Evolutionary conservation across 345 rosid genomes (phyloP).

Genomic region (Hibiscus syriacus): DNA sequence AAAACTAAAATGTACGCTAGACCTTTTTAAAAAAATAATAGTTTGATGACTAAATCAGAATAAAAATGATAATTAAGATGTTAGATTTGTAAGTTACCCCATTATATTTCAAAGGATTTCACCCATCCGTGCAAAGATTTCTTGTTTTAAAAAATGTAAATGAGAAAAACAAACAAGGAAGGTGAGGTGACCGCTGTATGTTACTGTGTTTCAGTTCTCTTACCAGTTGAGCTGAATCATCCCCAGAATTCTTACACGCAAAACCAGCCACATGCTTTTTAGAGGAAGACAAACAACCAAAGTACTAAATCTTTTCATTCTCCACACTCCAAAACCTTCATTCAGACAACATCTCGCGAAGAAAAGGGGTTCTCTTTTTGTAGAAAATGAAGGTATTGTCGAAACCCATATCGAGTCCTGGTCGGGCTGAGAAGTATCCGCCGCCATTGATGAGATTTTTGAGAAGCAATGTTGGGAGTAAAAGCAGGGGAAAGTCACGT

Average conservation of each 20-base stretch:
- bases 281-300: not conserved
- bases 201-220: not conserved
- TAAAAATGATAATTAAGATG: too few relatives aligned
- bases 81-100: too few relatives aligned
- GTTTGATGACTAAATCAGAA: too few relatives aligned
- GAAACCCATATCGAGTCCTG: conserved; percentile 79
- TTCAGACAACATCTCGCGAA: not conserved
- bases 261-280: conserved; percentile 8
- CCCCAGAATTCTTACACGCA: not conserved
- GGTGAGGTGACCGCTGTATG: conserved; percentile 17
- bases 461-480: conserved; percentile 57
- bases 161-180: not conserved
- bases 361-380: not conserved
- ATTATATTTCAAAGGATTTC: conserved; percentile 18
- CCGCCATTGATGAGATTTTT: conserved; percentile 81
- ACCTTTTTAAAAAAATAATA: too few relatives aligned
- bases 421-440: conserved; percentile 81
- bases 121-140: conserved; percentile 36
- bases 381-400: conserved; percentile 48
- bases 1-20: too few relatives aligned
- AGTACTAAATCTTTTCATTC: not conserved
- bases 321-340: not conserved
- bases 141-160: conserved; percentile 3
- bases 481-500: conserved; percentile 70
- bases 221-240: not conserved